Conservation (phyloP, 179 eudicot genomes). For the Silene noctiflora region DNA sequence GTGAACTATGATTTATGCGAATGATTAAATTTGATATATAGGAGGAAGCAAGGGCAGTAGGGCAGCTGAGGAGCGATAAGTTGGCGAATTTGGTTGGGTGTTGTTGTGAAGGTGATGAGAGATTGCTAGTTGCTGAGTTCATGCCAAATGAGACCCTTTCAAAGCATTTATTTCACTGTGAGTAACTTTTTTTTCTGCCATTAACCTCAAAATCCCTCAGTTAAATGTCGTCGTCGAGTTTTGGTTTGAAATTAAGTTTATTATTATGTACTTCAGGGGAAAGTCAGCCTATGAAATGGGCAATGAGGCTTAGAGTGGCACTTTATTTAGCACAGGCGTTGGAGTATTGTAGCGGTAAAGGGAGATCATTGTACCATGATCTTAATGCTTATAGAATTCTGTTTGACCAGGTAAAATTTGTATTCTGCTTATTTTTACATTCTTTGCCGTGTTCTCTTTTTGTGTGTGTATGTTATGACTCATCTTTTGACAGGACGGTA, state of each 20-base stretch:
- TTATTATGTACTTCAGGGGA: slow-evolving; percentile 46
- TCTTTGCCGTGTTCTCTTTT: no score
- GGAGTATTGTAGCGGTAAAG: slow-evolving; percentile 80
- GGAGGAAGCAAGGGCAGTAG: slow-evolving; percentile 87
- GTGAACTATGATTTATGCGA: slow-evolving; percentile 20
- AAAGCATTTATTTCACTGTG: slow-evolving; percentile 90
- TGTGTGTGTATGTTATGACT: slow-evolving; percentile 23
- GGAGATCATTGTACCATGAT: slow-evolving; percentile 84
- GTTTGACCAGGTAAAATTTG: slow-evolving; percentile 65
- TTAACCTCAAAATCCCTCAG: slow-evolving; percentile 5
- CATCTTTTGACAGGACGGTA: slow-evolving; percentile 60
- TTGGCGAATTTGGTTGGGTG: slow-evolving; percentile 89
- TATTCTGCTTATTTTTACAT: no score
- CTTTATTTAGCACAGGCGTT: slow-evolving; percentile 84
- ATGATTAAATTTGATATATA: slow-evolving; percentile 26
- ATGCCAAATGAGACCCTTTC: slow-evolving; percentile 96
- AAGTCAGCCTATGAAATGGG: slow-evolving; percentile 44
- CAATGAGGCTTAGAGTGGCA: slow-evolving; percentile 90
- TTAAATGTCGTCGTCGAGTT: no score
- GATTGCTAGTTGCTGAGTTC: slow-evolving; percentile 89
- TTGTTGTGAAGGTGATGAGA: slow-evolving; percentile 83
- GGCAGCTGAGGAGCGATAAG: slow-evolving; percentile 70
- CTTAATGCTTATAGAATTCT: slow-evolving; percentile 89
- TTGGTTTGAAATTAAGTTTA: background rate
- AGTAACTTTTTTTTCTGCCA: slow-evolving; percentile 22